Conservation (phyloP, 73 alveolate genomes). For the Diophrys appendiculata region DNA sequence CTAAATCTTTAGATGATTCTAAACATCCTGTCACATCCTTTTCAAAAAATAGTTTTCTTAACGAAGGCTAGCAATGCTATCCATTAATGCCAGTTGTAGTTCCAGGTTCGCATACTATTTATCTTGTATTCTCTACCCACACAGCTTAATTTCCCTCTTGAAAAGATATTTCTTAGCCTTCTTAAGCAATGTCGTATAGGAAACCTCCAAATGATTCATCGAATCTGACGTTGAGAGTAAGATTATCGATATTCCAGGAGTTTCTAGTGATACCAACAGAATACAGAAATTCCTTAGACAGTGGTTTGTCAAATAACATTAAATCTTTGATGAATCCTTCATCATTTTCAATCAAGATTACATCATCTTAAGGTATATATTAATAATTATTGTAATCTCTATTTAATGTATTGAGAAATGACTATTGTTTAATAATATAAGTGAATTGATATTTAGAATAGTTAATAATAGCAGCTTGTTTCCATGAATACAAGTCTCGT, state of each 20-base stretch:
- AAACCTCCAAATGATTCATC: background rate
- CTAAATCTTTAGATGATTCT: too few species aligned
- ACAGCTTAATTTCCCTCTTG: background rate
- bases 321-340: background rate
- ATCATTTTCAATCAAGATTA: background rate
- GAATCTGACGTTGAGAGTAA: too few species aligned
- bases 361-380: background rate
- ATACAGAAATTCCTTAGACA: background rate
- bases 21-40: too few species aligned
- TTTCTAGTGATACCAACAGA: too few species aligned
- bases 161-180: background rate
- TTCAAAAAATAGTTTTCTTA: background rate
- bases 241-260: too few species aligned
- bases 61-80: background rate
- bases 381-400: background rate
- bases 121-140: background rate
- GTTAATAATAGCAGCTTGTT: too few species aligned
- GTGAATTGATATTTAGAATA: too few species aligned
- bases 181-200: background rate
- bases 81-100: background rate
- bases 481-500: too few species aligned
- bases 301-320: background rate
- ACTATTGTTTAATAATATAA: too few species aligned
- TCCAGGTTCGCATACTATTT: background rate
- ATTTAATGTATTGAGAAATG: too few species aligned